These are phyloP conservation scores for Xylaria telfairii DNA, from an alignment of 495 filamentous ascomycete species.

Conservation along the genomic window DNA sequence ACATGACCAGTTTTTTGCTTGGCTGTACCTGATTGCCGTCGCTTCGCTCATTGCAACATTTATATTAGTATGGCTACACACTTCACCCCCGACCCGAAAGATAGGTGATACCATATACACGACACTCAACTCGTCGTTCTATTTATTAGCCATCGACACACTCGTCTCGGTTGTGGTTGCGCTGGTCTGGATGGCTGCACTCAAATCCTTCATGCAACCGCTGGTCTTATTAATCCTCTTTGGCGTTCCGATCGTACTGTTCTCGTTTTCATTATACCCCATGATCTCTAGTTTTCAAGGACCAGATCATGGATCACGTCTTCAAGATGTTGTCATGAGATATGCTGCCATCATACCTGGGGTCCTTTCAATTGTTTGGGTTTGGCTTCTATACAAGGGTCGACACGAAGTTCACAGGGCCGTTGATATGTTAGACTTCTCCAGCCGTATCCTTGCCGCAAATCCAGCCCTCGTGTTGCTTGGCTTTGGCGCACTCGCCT, in stretches of 20 bases:
- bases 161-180: constrained; percentile 87
- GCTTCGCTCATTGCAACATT: constrained; percentile 85
- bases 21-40: constrained; percentile 82
- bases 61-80: constrained; percentile 87
- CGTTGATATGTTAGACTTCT: constrained; percentile 87
- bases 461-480: constrained; percentile 84
- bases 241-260: constrained; percentile 81
- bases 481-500: constrained; percentile 76
- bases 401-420: constrained; percentile 81
- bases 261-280: constrained; percentile 88
- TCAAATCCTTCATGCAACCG: constrained; percentile 82
- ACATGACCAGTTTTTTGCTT: constrained; percentile 92
- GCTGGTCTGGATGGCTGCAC: constrained; percentile 85
- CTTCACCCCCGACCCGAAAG: constrained; percentile 67
- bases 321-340: constrained; percentile 90
- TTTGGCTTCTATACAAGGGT: constrained; percentile 77
- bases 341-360: constrained; percentile 82
- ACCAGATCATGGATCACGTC: constrained; percentile 65
- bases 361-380: constrained; percentile 76
- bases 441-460: constrained; percentile 81
- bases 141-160: constrained; percentile 88
- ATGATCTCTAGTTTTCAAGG: constrained; percentile 89
- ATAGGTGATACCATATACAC: constrained; percentile 91
- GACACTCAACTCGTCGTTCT: constrained; percentile 83
- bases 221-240: constrained; percentile 80